A percentile compares a stretch with the other conserved stretches of the same genome.
Evolutionary conservation across 805 yeast genomes (phyloP).

Genomic region (Kazachstania kunashirensis): DNA sequence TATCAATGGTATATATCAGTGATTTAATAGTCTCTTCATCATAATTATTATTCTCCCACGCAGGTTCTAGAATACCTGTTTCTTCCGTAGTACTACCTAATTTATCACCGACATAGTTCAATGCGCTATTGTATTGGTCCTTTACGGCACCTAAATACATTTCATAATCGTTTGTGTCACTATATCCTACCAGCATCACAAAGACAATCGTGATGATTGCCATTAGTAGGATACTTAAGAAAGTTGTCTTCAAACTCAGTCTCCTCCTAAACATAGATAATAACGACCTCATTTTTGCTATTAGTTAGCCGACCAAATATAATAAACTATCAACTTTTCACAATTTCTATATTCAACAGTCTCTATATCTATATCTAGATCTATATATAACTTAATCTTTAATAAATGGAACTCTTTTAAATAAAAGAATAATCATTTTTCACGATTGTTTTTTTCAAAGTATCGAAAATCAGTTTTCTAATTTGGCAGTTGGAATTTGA

Average conservation of each 20-base stretch:
- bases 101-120: background rate
- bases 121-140: background rate
- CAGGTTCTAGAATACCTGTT: background rate
- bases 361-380: too few species aligned
- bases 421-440: too few species aligned
- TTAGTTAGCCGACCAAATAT: too few species aligned
- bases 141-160: background rate
- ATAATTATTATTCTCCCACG: background rate
- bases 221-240: background rate
- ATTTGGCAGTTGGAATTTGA: too few species aligned
- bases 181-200: background rate
- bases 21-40: conserved; percentile 1
- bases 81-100: background rate
- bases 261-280: conserved; percentile 3
- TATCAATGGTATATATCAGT: conserved; percentile 7
- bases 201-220: background rate
- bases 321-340: too few species aligned
- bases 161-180: background rate
- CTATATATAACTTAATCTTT: too few species aligned
- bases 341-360: too few species aligned
- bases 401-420: too few species aligned
- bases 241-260: background rate
- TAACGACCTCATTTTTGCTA: background rate
- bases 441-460: too few species aligned
- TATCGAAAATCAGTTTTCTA: too few species aligned